These are phyloP conservation scores for Dichotomocladium elegans DNA, from an alignment of 371 early-diverging fungal species.

Conservation along the genomic window DNA sequence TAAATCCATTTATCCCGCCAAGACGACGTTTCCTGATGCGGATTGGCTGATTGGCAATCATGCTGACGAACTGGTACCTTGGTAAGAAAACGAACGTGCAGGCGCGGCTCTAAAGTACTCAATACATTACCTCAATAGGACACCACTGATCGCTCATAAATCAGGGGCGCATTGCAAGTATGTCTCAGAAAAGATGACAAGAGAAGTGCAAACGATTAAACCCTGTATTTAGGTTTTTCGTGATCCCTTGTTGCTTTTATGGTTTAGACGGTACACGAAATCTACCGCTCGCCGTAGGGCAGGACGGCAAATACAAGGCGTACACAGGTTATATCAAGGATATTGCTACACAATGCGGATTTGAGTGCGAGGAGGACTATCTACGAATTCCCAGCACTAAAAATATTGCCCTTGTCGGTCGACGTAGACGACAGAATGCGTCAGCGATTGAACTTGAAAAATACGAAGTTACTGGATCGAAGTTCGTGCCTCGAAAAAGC, in stretches of 20 bases:
- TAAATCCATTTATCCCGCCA: conserved; percentile 59
- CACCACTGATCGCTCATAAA: conserved; percentile 72
- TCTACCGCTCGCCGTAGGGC: conserved; percentile 20
- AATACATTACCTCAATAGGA: conserved; percentile 17
- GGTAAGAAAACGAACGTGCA: conserved; percentile 49
- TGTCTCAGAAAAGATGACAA: too few relatives aligned
- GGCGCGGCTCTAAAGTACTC: neutral
- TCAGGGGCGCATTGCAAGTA: conserved; percentile 58
- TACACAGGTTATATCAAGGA: conserved; percentile 65
- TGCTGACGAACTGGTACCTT: conserved; percentile 86
- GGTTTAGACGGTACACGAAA: conserved; percentile 63
- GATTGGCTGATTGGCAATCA: conserved; percentile 92
- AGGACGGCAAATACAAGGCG: conserved; percentile 61
- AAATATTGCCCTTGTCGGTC: conserved; percentile 76
- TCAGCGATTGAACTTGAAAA: conserved; percentile 8
- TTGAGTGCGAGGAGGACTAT: conserved; percentile 60
- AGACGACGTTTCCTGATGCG: conserved; percentile 37
- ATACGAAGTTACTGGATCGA: conserved; percentile 26
- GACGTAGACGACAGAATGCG: conserved; percentile 22
- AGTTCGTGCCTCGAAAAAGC: conserved; percentile 54
- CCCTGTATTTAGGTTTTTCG: conserved; percentile 9
- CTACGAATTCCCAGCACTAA: conserved; percentile 89
- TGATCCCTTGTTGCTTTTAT: conserved; percentile 77
- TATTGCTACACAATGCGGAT: conserved; percentile 61
- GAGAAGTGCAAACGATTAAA: too few relatives aligned